Evolutionary conservation across 352 stramenopile species (phyloP), one percentile per base, ranked within the genome.

Genomic region (Blastocystis sp.): DNA sequence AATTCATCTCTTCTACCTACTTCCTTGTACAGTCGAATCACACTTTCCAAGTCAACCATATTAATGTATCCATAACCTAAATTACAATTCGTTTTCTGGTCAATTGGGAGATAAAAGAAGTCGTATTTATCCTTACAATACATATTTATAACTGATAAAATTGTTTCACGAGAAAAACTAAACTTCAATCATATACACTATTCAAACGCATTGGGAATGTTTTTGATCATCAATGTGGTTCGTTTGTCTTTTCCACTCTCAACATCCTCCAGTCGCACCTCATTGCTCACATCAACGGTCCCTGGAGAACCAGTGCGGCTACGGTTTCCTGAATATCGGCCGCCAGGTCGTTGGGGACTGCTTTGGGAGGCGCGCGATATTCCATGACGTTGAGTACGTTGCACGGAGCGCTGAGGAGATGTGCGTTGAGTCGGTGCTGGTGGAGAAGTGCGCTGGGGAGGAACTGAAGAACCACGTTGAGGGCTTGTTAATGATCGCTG

Each of bases 21-120:
- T 24, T 51, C 73, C 35, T 44, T 44, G 53, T 84, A 84, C n/a
- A 84, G 42, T 57, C 30, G n/a, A 11, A 30, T n/a, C 15, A 84
- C 73, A 42, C 73, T 84, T 0, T 58, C 22, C 7, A 64, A 19
- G 30, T 98, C 93, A 59, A 98, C 95, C 92, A 99, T 99, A 92
- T 99, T 99, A 90, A 99, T 97, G 92, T 99, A 99, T 24, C 97
- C 97, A 91, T 99, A 99, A 24, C 97, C 97, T 92, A 98, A 96
- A 92, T 99, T 99, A 93, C 97, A 99, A 91, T 97, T 97, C 92
- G 99, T 99, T 93, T 99, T 98, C 92, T 99, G 99, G 92, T 99
- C 97, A 89, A 99, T 99, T 27, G 97, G 97, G 62, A 99, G 92
- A 92, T 99, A 99, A 91, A 99, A 99, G 89, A 99, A 99, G 91